phyloP scores from a whole-genome alignment of 257 asterid species.

The Capsicum baccatum region DNA sequence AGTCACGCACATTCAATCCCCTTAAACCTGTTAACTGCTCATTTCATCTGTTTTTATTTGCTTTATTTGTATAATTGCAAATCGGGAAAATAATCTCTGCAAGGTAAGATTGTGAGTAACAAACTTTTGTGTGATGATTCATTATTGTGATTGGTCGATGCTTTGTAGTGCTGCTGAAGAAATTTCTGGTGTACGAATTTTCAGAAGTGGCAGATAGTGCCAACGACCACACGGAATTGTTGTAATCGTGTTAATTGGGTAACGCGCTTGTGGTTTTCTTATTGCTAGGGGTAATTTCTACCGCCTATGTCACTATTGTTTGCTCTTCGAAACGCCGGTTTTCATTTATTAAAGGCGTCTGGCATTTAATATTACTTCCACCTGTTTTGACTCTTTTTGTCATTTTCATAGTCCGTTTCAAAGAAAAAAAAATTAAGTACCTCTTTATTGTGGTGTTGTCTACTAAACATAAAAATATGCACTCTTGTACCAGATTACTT shows the following conservation, averaged over 20 bases:
- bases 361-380: background rate
- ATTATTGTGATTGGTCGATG: slow-evolving; percentile 9
- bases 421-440: background rate
- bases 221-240: slow-evolving; percentile 20
- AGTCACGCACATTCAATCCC: background rate
- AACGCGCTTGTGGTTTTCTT: slow-evolving; percentile 19
- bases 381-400: background rate
- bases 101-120: too few relatives aligned
- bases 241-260: background rate
- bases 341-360: background rate
- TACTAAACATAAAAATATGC: background rate
- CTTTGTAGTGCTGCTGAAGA: slow-evolving; percentile 19
- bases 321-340: background rate
- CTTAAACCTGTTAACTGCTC: background rate
- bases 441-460: background rate
- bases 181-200: slow-evolving; percentile 3
- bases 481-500: too few relatives aligned
- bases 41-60: background rate
- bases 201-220: background rate
- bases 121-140: too few relatives aligned
- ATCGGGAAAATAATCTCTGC: too few relatives aligned
- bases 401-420: background rate
- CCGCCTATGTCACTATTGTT: background rate
- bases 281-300: background rate
- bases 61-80: background rate